These are phyloP conservation scores for Pleurotus ostreatus DNA, from an alignment of 768 basidiomycete genomes.

Conservation along the genomic window DNA sequence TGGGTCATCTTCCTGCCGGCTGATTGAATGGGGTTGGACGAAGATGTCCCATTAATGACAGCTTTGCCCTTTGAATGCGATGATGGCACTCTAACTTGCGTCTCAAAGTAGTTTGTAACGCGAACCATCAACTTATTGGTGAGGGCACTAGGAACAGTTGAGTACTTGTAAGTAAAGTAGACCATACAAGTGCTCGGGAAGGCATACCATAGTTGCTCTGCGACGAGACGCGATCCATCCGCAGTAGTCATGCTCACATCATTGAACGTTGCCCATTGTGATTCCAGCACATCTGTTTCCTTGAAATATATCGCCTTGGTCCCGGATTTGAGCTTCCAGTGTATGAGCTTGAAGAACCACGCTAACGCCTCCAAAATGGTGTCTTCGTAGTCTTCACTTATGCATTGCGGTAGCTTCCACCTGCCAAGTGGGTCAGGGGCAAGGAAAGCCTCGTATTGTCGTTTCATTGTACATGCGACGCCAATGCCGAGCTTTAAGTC, in stretches of 20 bases:
- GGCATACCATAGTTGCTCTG: conserved; percentile 90
- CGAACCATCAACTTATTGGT: conserved; percentile 92
- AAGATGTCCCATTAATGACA: conserved; percentile 19
- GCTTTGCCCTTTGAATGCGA: conserved; percentile 22
- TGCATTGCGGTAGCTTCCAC: conserved; percentile 87
- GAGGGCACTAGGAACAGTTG: conserved; percentile 56
- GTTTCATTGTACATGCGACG: conserved; percentile 90
- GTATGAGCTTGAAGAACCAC: conserved; percentile 90
- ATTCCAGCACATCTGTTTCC: conserved; percentile 96
- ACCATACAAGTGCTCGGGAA: not conserved
- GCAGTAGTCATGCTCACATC: conserved; percentile 85
- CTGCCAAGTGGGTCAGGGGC: conserved; percentile 80
- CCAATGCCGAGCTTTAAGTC: conserved; percentile 89
- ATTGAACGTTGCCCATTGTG: conserved; percentile 93
- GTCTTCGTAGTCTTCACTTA: conserved; percentile 85
- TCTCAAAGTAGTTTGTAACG: conserved; percentile 91
- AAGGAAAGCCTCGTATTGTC: conserved; percentile 90
- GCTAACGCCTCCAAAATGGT: conserved; percentile 85
- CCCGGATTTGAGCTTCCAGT: conserved; percentile 94
- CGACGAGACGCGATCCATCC: conserved; percentile 86
- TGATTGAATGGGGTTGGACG: conserved; percentile 26
- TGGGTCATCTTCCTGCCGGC: conserved; percentile 63
- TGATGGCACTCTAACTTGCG: conserved; percentile 78
- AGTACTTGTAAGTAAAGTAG: not conserved
- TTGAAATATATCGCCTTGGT: conserved; percentile 93